Evolutionary conservation across 108 stramenopile species (phyloP).

Genomic region (Asterionellopsis glacialis): DNA sequence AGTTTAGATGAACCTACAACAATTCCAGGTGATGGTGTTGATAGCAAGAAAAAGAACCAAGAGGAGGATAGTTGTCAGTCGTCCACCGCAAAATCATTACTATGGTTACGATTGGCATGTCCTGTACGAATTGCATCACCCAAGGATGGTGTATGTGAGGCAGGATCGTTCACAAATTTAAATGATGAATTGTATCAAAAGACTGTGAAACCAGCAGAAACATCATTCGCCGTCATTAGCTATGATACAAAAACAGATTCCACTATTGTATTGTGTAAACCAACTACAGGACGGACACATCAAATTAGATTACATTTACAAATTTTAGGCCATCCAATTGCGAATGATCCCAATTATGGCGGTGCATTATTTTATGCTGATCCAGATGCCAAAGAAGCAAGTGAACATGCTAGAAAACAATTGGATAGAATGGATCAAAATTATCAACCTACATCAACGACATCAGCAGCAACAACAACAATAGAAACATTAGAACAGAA

Average conservation of each 20-base stretch:
- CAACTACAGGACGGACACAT: constrained; percentile 80
- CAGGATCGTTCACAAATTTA: constrained; percentile 52
- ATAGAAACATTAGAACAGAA: too few species aligned
- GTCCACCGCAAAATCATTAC: not conserved
- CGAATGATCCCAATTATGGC: constrained; percentile 90
- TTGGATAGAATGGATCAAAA: constrained; percentile 38
- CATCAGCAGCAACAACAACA: not conserved
- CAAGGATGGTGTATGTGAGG: constrained; percentile 80
- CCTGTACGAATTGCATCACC: constrained; percentile 63
- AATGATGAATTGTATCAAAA: constrained; percentile 39
- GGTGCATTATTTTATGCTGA: constrained; percentile 75
- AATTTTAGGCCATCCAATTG: constrained; percentile 77
- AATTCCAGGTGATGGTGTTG: too few species aligned
- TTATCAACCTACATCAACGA: constrained; percentile 6
- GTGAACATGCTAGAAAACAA: constrained; percentile 35
- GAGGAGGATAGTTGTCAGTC: too few species aligned
- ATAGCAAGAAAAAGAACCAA: too few species aligned
- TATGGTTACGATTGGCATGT: constrained; percentile 71
- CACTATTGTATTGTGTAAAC: constrained; percentile 61
- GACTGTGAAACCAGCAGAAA: constrained; percentile 74
- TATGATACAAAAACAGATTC: constrained; percentile 66
- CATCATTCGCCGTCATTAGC: constrained; percentile 61
- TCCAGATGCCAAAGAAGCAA: constrained; percentile 31
- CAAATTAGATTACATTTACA: constrained; percentile 86
- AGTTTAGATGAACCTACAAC: too few species aligned